Conservation (phyloP, 192 early-diverging fungal genomes). For the Paraglomus occultum region DNA sequence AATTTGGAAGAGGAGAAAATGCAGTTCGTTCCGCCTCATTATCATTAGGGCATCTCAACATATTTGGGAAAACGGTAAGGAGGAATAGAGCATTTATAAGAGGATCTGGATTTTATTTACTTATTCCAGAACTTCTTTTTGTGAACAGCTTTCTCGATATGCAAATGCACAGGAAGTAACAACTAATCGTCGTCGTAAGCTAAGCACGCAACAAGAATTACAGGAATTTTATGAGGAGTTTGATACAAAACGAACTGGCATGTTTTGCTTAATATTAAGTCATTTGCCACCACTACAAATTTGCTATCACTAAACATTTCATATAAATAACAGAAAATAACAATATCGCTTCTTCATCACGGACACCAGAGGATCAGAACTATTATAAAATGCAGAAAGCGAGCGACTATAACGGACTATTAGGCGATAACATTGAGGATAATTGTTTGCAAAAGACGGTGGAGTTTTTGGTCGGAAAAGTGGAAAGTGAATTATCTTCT, state of each 20-base stretch:
- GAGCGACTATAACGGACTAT: too few species aligned
- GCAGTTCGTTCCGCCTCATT: slow-evolving; percentile 17
- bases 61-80: slow-evolving; percentile 22
- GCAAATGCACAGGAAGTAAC: slow-evolving; percentile 23
- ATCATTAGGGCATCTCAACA: slow-evolving; percentile 26
- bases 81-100: slow-evolving; percentile 24
- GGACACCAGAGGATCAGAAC: too few species aligned
- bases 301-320: slow-evolving; percentile 26
- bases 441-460: too few species aligned
- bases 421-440: too few species aligned
- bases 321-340: too few species aligned
- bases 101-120: slow-evolving; percentile 22
- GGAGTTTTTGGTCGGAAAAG: too few species aligned
- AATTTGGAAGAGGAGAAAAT: slow-evolving; percentile 27
- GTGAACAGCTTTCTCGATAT: slow-evolving; percentile 29
- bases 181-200: slow-evolving; percentile 16
- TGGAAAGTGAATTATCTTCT: too few species aligned
- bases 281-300: slow-evolving; percentile 17
- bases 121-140: slow-evolving; percentile 30
- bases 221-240: slow-evolving; percentile 9
- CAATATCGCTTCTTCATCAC: too few species aligned
- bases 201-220: slow-evolving; percentile 20
- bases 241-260: slow-evolving; percentile 11
- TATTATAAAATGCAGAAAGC: too few species aligned
- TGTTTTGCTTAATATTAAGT: slow-evolving; percentile 17